Evolutionary conservation across 106 monocot genomes (phyloP), one percentile per base, ranked within the genome.

Genomic region (Triglochin maritima): DNA sequence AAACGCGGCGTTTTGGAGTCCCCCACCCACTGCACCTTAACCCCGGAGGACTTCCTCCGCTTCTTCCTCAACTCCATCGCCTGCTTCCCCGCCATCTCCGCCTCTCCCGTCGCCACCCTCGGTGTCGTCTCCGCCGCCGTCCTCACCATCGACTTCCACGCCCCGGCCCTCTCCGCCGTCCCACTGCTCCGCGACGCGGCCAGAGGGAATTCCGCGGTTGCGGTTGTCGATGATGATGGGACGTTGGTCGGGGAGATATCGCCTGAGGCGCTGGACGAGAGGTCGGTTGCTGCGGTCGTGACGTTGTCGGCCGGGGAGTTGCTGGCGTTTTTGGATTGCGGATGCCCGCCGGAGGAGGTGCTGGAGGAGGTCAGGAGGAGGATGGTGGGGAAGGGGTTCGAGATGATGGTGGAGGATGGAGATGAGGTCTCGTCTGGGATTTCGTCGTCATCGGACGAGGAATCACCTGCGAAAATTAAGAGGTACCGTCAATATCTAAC

Each of bases 51-150:
- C 82, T 65, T 92, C 15, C 70, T 80, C 53, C 81, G 92, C 43
- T 81, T 82, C 81, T 83, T 92, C 71, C 79, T 92, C 76, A 74
- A 76, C 79, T 88, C 81, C 65, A 86, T 93, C 72, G 73, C 79
- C 69, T 44, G 72, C 75, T 81, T 93, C 81, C 81, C 85, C 52
- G 69, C 79, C 2, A 44, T 85, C 59, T 71, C 83, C 29, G 55
- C 81, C 8, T 75, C 73, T 59, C 73, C 88, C 14, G 67, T 93
- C n/a, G 53, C 74, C n/a, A 16, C 68, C 4, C 92, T 88, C 46
- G 81, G 82, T 50, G 68, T 93, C 67, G 56, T 88, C 69, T 72
- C 77, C 62, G 9, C 81, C 15, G 81, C 53, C 29, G 29, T 29
- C 54, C 85, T 83, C 69, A 62, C 83, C 66, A 47, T 88, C 66